Base-by-base conservation (phyloP, 2,329 filamentous ascomycete genomes). In the Colletotrichum abscissum region DNA sequence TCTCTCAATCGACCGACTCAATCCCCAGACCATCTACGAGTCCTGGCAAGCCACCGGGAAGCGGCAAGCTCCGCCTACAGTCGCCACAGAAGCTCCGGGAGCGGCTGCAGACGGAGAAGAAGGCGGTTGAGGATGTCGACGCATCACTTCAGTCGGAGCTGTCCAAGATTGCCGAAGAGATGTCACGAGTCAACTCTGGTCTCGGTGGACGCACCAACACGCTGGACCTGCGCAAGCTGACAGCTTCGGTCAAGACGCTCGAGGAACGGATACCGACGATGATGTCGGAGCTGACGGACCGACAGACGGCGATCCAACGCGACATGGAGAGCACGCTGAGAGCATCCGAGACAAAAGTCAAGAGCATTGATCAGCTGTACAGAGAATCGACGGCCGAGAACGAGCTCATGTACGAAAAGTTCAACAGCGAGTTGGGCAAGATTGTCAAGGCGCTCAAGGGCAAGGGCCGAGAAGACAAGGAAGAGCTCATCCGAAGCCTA, bases 341-440 rank as follows among this genome's bases (percentile, higher is more conserved):
- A 77, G 91, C 94, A 1, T 91, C 90, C 16, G 95, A 98, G 80
- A 89, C 89, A 72, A 95, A 97, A 78, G 92, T 92, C 72, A 93
- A 92, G 77, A 93, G 93, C 54, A 90, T 98, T 66, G 95, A 98
- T 80, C 94, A 97, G 82, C 86, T 98, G 64, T 97, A 97, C 84
- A 93, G 94, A 76, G 95, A 98, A 79, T 90, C 92, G 19, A 95
- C 92, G 77, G 94, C 94, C 0, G 96, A 98, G 85, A 98, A 98
- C 78, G 95, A 98, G 83, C 90, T 96, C 35, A 87, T 98, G 68
- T 98, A 98, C 82, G 93, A 96, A 76, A 92, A 92, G 74, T 98
- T 98, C 86, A 98, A 98, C 78, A 90, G 91, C n/a, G 96, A 98
- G 83, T 85, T 98, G 60, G 93, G 91, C 77, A 95, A 93, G 85